These are phyloP conservation scores for Tylopilus balloui DNA, from an alignment of 768 basidiomycete species.

Conservation along the genomic window DNA sequence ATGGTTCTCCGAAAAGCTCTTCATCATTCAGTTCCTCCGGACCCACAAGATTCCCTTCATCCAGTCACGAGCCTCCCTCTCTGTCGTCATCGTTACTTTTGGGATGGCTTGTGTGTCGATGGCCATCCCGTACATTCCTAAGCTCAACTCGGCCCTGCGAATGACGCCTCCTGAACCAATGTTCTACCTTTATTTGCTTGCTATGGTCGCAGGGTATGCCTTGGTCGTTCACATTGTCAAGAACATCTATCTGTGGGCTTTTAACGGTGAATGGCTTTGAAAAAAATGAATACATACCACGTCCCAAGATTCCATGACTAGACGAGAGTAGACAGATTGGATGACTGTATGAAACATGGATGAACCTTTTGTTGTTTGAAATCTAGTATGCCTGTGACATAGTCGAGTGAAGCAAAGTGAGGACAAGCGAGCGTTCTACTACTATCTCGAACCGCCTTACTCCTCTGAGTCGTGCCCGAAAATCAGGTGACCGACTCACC, in stretches of 20 bases:
- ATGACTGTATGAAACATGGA: neutral
- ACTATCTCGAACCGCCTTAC: no score
- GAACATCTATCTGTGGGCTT: constrained; percentile 23
- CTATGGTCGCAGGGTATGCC: constrained; percentile 22
- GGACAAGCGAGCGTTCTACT: no score
- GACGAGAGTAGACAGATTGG: neutral
- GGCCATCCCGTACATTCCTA: constrained; percentile 33
- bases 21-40: constrained; percentile 32
- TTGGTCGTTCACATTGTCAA: constrained; percentile 26
- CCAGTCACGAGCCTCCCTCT: constrained; percentile 28
- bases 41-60: constrained; percentile 30
- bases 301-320: neutral
- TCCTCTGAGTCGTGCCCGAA: no score
- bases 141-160: constrained; percentile 27
- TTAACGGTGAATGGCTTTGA: constrained; percentile 32
- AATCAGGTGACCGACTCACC: neutral
- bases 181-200: constrained; percentile 27
- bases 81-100: constrained; percentile 28
- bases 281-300: neutral
- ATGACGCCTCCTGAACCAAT: constrained; percentile 28
- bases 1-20: constrained; percentile 20
- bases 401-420: no score
- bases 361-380: neutral
- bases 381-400: no score
- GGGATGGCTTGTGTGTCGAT: constrained; percentile 30